phyloP scores from a whole-genome alignment of 2,329 filamentous ascomycete genomes.

The Pleurostoma richardsiae region DNA sequence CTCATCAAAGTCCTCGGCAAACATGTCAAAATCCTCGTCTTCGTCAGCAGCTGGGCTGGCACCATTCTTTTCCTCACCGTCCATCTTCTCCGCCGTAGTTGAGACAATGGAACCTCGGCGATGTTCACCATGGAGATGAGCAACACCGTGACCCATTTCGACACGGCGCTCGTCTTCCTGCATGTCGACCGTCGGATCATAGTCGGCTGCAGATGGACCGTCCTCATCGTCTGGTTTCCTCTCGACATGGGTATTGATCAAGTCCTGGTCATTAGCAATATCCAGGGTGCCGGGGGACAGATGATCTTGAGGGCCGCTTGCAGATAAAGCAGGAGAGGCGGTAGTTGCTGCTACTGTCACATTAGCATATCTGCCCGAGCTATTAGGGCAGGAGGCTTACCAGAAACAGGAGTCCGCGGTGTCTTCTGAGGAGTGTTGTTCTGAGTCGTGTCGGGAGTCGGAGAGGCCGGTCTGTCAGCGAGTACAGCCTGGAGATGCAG shows the following conservation, averaged over 20 bases:
- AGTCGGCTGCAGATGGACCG: constrained; percentile 86
- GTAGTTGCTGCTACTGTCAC: constrained; percentile 1
- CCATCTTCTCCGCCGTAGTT: constrained; percentile 6
- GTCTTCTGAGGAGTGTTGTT: constrained; percentile 33
- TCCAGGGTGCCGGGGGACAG: constrained; percentile 56
- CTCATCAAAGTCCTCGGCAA: constrained; percentile 73
- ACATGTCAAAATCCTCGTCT: constrained; percentile 80
- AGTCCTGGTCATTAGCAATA: constrained; percentile 60
- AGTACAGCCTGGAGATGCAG: constrained; percentile 72
- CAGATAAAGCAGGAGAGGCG: constrained; percentile 31
- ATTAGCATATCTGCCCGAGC: constrained; percentile 15
- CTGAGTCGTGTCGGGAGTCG: constrained; percentile 46
- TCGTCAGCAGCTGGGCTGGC: constrained; percentile 46
- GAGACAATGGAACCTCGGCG: constrained; percentile 11
- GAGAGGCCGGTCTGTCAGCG: constrained; percentile 50
- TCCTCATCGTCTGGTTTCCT: constrained; percentile 46
- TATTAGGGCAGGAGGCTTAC: constrained; percentile 25
- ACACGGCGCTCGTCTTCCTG: constrained; percentile 73
- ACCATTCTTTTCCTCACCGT: constrained; percentile 23
- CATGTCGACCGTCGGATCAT: constrained; percentile 86
- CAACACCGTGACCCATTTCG: constrained; percentile 56
- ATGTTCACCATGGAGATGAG: constrained; percentile 41
- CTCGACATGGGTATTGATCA: constrained; percentile 56
- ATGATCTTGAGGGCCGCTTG: constrained; percentile 33
- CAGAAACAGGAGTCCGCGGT: constrained; percentile 38